These are phyloP conservation scores for Flammula alnicola DNA, from an alignment of 1,284 basidiomycete genomes.

Conservation along the genomic window DNA sequence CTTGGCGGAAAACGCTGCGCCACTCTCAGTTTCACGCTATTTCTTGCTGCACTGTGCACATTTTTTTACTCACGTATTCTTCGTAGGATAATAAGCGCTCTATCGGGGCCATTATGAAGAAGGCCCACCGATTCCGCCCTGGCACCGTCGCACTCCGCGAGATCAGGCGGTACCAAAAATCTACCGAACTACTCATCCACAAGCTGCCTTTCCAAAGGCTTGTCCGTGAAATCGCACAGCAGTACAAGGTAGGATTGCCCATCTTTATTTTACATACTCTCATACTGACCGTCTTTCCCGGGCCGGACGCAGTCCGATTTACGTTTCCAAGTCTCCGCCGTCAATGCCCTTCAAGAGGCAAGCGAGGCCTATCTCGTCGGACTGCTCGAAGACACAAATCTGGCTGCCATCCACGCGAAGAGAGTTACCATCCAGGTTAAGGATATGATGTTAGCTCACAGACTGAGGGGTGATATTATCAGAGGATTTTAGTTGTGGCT, in stretches of 20 bases:
- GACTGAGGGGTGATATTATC: too few species aligned
- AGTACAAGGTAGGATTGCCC: too few species aligned
- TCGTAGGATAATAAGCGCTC: background rate
- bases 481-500: too few species aligned
- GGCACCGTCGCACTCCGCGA: conserved; percentile 80
- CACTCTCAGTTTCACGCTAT: too few species aligned
- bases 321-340: conserved; percentile 78
- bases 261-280: too few species aligned
- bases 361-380: conserved; percentile 86
- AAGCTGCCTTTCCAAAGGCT: conserved; percentile 74
- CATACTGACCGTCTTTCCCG: too few species aligned
- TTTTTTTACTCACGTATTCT: background rate
- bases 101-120: background rate
- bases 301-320: too few species aligned
- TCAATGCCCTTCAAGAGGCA: conserved; percentile 84
- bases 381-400: conserved; percentile 76
- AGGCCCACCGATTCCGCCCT: conserved; percentile 51
- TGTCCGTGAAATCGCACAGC: too few species aligned
- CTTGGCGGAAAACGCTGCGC: too few species aligned
- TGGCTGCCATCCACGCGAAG: conserved; percentile 37
- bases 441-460: conserved; percentile 80
- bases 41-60: too few species aligned
- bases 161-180: conserved; percentile 80
- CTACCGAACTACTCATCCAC: conserved; percentile 73
- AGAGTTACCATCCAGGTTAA: conserved; percentile 72